Evolutionary conservation across 2,329 filamentous ascomycete species (phyloP).

Genomic region (Pseudocercospora cruenta): DNA sequence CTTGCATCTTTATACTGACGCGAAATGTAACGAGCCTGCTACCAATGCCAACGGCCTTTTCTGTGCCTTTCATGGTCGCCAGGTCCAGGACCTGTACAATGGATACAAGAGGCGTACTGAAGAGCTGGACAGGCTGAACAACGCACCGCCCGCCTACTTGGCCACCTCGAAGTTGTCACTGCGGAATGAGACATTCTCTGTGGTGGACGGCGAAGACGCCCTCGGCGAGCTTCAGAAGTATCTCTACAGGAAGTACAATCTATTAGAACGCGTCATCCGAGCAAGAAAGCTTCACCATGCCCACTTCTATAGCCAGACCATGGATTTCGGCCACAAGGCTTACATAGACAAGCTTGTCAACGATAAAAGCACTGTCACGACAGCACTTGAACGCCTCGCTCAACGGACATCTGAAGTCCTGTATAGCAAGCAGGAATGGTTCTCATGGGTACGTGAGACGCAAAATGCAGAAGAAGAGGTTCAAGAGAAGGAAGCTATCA

Average conservation of each 20-base stretch:
- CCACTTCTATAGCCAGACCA: conserved; percentile 48
- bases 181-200: conserved; percentile 46
- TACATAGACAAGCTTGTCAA: conserved; percentile 45
- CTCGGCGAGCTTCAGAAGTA: conserved; percentile 47
- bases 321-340: conserved; percentile 50
- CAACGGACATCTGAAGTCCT: conserved; percentile 49
- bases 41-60: conserved; percentile 24
- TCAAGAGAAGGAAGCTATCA: conserved; percentile 54
- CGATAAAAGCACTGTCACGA: conserved; percentile 43
- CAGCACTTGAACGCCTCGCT: conserved; percentile 50
- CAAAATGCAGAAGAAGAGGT: conserved; percentile 51
- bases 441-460: conserved; percentile 50
- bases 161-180: conserved; percentile 34
- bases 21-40: conserved; percentile 3
- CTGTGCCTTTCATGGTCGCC: conserved; percentile 48
- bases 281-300: conserved; percentile 48
- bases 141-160: conserved; percentile 45
- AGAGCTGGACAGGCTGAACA: conserved; percentile 45
- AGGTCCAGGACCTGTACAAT: conserved; percentile 52
- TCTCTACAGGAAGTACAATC: conserved; percentile 44
- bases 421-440: conserved; percentile 54
- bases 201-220: conserved; percentile 42
- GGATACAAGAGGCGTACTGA: conserved; percentile 56
- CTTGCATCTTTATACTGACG: neutral
- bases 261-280: conserved; percentile 48